A percentile compares a stretch with the other conserved stretches of the same genome.
Evolutionary conservation across 805 yeast species (phyloP).

Genomic region (Cyberlindnera mrakii): DNA sequence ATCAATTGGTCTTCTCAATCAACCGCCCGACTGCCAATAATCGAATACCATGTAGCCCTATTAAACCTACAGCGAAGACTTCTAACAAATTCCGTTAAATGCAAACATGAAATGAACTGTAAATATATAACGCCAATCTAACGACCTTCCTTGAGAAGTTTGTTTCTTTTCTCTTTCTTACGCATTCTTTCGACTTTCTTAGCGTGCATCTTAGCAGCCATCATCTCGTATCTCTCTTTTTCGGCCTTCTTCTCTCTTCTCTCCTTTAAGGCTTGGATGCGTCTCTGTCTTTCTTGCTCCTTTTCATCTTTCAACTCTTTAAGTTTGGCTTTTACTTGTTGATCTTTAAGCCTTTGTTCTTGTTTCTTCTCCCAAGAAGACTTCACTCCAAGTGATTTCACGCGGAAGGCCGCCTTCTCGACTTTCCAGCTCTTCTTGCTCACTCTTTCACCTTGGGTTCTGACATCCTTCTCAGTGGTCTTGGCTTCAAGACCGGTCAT

Average conservation of each 20-base stretch:
- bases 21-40: no score
- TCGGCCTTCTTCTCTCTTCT: constrained; percentile 80
- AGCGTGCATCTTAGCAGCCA: constrained; percentile 85
- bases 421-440: constrained; percentile 60
- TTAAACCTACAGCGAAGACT: no score
- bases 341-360: constrained; percentile 58
- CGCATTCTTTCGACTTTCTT: constrained; percentile 87
- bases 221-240: constrained; percentile 75
- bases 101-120: not conserved
- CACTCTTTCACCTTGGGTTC: constrained; percentile 19
- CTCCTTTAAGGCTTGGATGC: constrained; percentile 55
- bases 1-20: no score
- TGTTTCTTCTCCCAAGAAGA: constrained; percentile 62
- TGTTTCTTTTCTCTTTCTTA: constrained; percentile 91
- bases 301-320: constrained; percentile 76
- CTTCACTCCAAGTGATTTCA: constrained; percentile 47
- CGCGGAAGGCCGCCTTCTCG: constrained; percentile 61
- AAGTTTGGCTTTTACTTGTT: constrained; percentile 61
- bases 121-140: constrained; percentile 21
- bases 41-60: no score
- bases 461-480: not conserved
- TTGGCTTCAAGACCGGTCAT: constrained; percentile 1
- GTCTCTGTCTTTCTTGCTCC: constrained; percentile 47
- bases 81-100: no score
- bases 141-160: constrained; percentile 80